phyloP scores from a whole-genome alignment of 805 yeast genomes.

The Metschnikowia colocasiae region DNA sequence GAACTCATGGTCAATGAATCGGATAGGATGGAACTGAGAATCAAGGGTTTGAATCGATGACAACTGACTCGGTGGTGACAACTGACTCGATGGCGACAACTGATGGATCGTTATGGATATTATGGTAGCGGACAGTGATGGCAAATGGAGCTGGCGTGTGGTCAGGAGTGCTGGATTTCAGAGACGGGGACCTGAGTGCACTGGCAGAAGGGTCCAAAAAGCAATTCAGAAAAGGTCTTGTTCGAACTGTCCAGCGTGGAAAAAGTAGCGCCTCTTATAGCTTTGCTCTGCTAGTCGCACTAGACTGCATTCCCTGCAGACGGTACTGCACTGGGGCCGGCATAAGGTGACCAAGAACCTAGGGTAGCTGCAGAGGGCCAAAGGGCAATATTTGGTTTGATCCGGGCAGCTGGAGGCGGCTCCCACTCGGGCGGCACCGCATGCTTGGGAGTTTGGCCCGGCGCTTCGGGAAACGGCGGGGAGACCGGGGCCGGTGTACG shows the following conservation, averaged over 20 bases:
- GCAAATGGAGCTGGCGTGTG: background rate
- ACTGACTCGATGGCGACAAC: background rate
- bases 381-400: no score
- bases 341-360: no score
- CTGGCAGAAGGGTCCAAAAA: background rate
- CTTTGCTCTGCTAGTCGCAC: conserved; percentile 1
- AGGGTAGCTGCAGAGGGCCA: no score
- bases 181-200: background rate
- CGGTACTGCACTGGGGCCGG: background rate
- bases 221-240: background rate
- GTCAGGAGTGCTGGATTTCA: background rate
- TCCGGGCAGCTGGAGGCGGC: no score
- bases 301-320: background rate
- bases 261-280: background rate
- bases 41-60: no score
- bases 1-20: conserved; percentile 26
- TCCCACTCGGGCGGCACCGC: no score
- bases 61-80: no score
- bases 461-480: no score
- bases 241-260: background rate
- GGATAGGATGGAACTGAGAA: no score
- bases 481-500: no score
- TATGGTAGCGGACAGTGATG: background rate
- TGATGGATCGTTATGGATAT: background rate
- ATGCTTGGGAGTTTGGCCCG: no score